Evolutionary conservation across 2,329 filamentous ascomycete species (phyloP), one percentile per base, ranked within the genome.

Genomic region (Nigrospora sphaerica): DNA sequence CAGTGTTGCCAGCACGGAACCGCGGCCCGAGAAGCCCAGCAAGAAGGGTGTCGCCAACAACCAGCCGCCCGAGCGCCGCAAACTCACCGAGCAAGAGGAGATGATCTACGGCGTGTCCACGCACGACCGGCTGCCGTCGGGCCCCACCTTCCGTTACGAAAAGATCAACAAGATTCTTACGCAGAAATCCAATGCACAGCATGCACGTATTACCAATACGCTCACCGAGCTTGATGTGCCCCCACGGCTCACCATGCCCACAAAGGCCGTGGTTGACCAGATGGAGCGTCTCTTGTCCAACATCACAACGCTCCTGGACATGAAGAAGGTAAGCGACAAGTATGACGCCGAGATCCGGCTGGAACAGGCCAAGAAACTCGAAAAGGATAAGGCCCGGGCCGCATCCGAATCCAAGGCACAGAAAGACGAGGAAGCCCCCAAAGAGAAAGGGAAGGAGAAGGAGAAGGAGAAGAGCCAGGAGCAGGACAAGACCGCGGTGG

Each of bases 81-180:
- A 84, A 64, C 81, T 96, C 53, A 81, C 81, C 5, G 75, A 85
- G 40, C 80, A 86, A 54, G 86, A 95, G 66, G 85, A 91, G 68
- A 67, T 78, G 52, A 77, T 85, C 32, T 97, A 92, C 60, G 93
- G 92, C 52, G 86, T 98, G 11, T 80, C 85, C n/a, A 44, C 41
- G 9, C 82, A 88, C 53, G 92, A 97, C 46, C 86, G 92, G 28
- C 76, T 96, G 35, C 83, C 85, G 2, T 86, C 85, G 10, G 92
- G 93, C 7, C 88, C 95, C 33, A 85, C 88, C 13, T 97, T 97
- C 75, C 87, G 92, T 12, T 89, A 89, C 28, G 87, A 92, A 57
- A 85, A 81, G 62, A 80, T 92, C 48, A 83, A 85, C 55, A 90
- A 90, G 64, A 78, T 88, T 19, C 85, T 89, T 46, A 81, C 83